Percentiles rank a stretch among this genome's conserved stretches.
Evolutionary conservation across 805 yeast species (phyloP).

Genomic region (Suhomyces tanzawaensis): DNA sequence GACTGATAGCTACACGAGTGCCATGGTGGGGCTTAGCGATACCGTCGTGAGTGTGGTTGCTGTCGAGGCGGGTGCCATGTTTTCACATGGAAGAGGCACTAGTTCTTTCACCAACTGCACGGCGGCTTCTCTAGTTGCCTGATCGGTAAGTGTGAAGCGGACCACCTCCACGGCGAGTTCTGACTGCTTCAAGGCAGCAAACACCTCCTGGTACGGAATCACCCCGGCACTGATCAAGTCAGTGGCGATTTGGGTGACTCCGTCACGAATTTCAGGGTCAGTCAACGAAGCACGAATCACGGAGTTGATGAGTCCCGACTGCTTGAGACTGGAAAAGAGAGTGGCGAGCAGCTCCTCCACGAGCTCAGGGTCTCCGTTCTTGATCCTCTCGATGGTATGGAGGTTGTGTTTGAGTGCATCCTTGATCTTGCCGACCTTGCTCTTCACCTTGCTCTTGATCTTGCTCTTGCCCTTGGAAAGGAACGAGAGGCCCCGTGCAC

Average conservation of each 20-base stretch:
- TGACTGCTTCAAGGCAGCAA: slow-evolving; percentile 26
- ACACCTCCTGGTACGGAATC: slow-evolving; percentile 32
- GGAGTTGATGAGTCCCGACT: slow-evolving; percentile 28
- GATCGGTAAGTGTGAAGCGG: slow-evolving; percentile 24
- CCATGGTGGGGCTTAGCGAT: too few relatives aligned
- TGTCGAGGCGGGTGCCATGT: too few relatives aligned
- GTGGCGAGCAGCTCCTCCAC: slow-evolving; percentile 14
- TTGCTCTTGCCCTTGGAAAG: neutral
- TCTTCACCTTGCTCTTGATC: neutral
- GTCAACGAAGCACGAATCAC: slow-evolving; percentile 26
- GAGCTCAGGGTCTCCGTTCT: neutral
- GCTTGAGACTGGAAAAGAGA: slow-evolving; percentile 25
- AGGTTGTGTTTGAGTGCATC: neutral
- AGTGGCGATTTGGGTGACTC: slow-evolving; percentile 21
- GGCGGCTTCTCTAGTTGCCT: slow-evolving; percentile 27
- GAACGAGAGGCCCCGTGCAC: too few relatives aligned
- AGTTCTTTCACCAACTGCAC: slow-evolving; percentile 21
- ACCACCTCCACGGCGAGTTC: slow-evolving; percentile 31
- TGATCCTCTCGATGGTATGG: slow-evolving; percentile 3
- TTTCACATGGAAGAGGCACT: neutral
- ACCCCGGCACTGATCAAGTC: slow-evolving; percentile 26
- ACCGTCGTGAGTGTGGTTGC: too few relatives aligned
- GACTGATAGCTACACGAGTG: too few relatives aligned
- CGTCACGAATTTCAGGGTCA: slow-evolving; percentile 26
- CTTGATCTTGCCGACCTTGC: neutral